A percentile compares a stretch with the other conserved stretches of the same genome.
Conservation (phyloP, 2,329 filamentous ascomycete genomes). For the Calcarisporium arbuscula region DNA sequence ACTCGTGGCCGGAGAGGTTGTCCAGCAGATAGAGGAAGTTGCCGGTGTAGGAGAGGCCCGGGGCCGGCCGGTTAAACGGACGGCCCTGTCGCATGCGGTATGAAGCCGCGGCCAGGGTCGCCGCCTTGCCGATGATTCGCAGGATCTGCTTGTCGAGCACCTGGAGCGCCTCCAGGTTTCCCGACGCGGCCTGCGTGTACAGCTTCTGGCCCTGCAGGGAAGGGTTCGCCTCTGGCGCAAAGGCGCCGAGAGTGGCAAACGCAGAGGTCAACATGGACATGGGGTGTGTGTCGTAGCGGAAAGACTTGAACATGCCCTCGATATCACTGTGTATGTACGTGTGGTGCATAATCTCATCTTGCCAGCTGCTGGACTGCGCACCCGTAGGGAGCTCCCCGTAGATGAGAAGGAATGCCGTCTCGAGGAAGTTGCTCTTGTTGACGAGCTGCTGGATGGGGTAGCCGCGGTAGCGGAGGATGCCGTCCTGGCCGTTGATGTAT, state of each 20-base stretch:
- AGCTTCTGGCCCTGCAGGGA: constrained; percentile 43
- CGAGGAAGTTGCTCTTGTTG: constrained; percentile 41
- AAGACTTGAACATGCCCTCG: constrained; percentile 43
- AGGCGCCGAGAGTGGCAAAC: constrained; percentile 43
- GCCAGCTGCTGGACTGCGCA: constrained; percentile 34
- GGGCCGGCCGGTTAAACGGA: constrained; percentile 41
- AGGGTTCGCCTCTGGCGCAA: constrained; percentile 43
- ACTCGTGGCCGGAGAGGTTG: constrained; percentile 39
- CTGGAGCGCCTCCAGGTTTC: constrained; percentile 32
- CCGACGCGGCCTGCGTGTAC: constrained; percentile 38
- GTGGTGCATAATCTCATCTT: constrained; percentile 44
- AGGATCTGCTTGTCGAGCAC: constrained; percentile 46
- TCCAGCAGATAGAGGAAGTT: constrained; percentile 51
- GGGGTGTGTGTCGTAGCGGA: constrained; percentile 45
- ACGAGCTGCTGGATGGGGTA: constrained; percentile 47
- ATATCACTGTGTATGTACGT: constrained; percentile 43
- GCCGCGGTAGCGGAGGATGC: constrained; percentile 45
- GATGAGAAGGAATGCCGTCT: constrained; percentile 43
- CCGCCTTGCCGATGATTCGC: constrained; percentile 44
- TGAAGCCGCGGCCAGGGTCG: constrained; percentile 42
- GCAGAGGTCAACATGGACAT: constrained; percentile 46
- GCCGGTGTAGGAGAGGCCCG: constrained; percentile 43
- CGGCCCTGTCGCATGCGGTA: constrained; percentile 48
- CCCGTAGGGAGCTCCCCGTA: constrained; percentile 43
- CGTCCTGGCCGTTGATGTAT: constrained; percentile 46